Base-by-base conservation (phyloP, 257 asterid genomes). In the Osmanthus fragrans region DNA sequence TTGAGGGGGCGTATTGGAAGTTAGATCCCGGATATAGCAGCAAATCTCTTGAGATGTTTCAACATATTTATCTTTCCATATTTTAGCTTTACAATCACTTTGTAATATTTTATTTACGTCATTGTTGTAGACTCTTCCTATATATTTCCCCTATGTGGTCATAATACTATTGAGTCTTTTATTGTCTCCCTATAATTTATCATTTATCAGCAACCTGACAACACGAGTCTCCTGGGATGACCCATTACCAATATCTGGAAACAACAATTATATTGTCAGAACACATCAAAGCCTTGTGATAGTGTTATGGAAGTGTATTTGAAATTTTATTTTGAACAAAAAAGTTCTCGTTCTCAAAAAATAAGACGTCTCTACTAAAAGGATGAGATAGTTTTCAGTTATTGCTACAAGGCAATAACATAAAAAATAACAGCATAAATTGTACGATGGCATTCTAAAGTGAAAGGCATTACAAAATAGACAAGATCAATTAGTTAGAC, bases 181-280 rank as follows among this genome's bases (percentile, higher is more conserved):
- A n/a, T n/a, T n/a, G n/a, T n/a, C n/a, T n/a, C n/a, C n/a, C n/a
- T n/a, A n/a, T n/a, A n/a, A n/a, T n/a, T n/a, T n/a, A n/a, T n/a
- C n/a, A n/a, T n/a, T n/a, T n/a, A n/a, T n/a, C n/a, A n/a, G 89
- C 98, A 95, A 23, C 98, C 98, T 54, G 92, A 56, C 88, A 95
- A 83, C 75, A 95, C 97, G 71, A 90, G 89, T 84, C 97, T 91
- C 81, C 99, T 87, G 15, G 99, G 99, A 82, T 95, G 93, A 36
- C 97, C 97, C 98, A 93, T 95, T 23, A 98, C 98, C 88, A 95
- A 86, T 74, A 95, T 93, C 99, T 95, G 73, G 73, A 77, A 60
- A 76, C 15, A 42, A 37, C 45, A 39, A 9, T 12, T 69, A 70
- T n/a, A 0, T 49, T 68, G 75, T 69, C 54, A 54, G 7, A 70